phyloP scores from a whole-genome alignment of 2,329 filamentous ascomycete species.

The Scopulariopsis brevicaulis region DNA sequence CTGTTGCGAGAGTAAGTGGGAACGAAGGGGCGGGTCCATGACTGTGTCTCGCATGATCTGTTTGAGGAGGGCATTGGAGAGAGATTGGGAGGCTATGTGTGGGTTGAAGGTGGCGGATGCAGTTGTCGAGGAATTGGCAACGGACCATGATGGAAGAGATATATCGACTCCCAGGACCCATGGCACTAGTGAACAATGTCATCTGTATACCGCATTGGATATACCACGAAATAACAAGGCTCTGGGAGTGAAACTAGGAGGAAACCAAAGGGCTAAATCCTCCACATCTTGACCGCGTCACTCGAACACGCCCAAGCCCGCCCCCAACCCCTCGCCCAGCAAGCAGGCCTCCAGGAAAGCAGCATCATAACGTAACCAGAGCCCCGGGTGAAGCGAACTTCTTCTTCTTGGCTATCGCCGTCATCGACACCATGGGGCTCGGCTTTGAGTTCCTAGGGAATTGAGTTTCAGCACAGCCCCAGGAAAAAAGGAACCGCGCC shows the following conservation, averaged over 20 bases:
- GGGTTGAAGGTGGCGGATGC: conserved; percentile 25
- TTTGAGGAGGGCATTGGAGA: conserved; percentile 25
- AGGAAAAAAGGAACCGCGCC: conserved; percentile 40
- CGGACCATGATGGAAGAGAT: conserved; percentile 22
- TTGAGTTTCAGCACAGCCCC: conserved; percentile 44
- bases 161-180: conserved; percentile 82
- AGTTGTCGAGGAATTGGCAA: conserved; percentile 12
- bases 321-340: conserved; percentile 60
- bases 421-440: conserved; percentile 73
- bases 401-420: conserved; percentile 55
- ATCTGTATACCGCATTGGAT: not conserved
- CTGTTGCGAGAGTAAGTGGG: conserved; percentile 56
- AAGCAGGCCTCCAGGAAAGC: conserved; percentile 82
- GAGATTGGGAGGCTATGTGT: conserved; percentile 19
- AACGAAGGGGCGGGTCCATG: conserved; percentile 78
- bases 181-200: conserved; percentile 48
- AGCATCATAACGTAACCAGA: conserved; percentile 55
- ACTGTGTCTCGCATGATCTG: conserved; percentile 76
- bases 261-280: conserved; percentile 47
- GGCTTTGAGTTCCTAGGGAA: conserved; percentile 70
- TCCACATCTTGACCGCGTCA: conserved; percentile 76
- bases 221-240: no score
- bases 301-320: conserved; percentile 62
- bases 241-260: not conserved
- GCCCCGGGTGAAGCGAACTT: conserved; percentile 19